Conservation (phyloP, 2,329 filamentous ascomycete genomes). For the Colletotrichum sp. region DNA sequence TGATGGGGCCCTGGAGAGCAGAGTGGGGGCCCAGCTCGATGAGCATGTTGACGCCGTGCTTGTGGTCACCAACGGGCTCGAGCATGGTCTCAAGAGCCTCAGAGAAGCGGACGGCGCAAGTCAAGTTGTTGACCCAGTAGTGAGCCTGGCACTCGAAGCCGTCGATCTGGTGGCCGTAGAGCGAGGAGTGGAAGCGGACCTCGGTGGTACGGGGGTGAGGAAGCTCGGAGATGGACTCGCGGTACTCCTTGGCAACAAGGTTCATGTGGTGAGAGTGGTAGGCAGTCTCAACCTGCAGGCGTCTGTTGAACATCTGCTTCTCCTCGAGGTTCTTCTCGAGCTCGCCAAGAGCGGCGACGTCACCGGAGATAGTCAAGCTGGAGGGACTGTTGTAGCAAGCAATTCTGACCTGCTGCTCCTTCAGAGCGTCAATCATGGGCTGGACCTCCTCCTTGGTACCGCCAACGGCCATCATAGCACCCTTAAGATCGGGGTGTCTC, state of each 20-base stretch:
- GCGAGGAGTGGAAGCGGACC: slow-evolving; percentile 51
- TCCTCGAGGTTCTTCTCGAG: slow-evolving; percentile 38
- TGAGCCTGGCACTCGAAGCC: slow-evolving; percentile 30
- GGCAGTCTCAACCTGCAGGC: slow-evolving; percentile 54
- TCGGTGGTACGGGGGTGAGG: slow-evolving; percentile 34
- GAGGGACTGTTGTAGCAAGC: slow-evolving; percentile 58
- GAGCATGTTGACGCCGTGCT: slow-evolving; percentile 46
- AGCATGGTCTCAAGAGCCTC: slow-evolving; percentile 42
- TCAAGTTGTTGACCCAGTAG: slow-evolving; percentile 53
- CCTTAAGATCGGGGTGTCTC: slow-evolving; percentile 43
- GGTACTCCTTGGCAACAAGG: slow-evolving; percentile 39
- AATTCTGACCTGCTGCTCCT: slow-evolving; percentile 29
- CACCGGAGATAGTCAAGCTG: slow-evolving; percentile 53
- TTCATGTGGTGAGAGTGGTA: slow-evolving; percentile 63
- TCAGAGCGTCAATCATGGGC: slow-evolving; percentile 48
- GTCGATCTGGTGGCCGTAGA: slow-evolving; percentile 45
- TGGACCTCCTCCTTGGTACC: slow-evolving; percentile 47
- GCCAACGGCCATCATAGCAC: slow-evolving; percentile 63
- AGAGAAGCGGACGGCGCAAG: slow-evolving; percentile 48
- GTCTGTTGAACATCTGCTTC: slow-evolving; percentile 48
- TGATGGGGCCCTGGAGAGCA: slow-evolving; percentile 53
- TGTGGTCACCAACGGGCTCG: slow-evolving; percentile 34
- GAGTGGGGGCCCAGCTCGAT: slow-evolving; percentile 57
- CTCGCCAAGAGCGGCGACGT: slow-evolving; percentile 26
- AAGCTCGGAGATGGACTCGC: slow-evolving; percentile 47